Percentiles rank a stretch among this genome's conserved stretches.
phyloP scores from a whole-genome alignment of 108 stramenopile species.

The Skeletonema menzelii region DNA sequence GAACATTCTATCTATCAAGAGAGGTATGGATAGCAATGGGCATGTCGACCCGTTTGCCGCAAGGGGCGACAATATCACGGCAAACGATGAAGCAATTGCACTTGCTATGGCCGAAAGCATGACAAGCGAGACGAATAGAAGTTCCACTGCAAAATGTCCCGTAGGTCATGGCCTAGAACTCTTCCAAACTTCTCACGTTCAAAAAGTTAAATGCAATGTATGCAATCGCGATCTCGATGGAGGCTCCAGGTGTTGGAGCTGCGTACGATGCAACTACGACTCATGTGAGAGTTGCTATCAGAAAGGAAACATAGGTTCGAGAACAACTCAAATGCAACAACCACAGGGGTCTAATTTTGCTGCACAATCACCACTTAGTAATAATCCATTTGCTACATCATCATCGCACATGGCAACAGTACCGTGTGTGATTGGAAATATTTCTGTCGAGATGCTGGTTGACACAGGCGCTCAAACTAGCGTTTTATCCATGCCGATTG shows the following conservation, averaged over 20 bases:
- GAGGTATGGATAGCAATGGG: neutral
- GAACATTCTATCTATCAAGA: too few species aligned
- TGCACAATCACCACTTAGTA: neutral
- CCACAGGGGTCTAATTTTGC: conserved; percentile 4
- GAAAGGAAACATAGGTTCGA: conserved; percentile 1
- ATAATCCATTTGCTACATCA: conserved; percentile 10
- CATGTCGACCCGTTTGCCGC: neutral
- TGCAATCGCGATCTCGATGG: conserved; percentile 14
- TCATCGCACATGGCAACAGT: conserved; percentile 60
- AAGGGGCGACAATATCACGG: conserved; percentile 17
- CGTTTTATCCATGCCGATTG: conserved; percentile 63
- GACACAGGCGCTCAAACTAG: conserved; percentile 73
- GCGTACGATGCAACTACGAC: conserved; percentile 39
- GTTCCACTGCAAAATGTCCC: conserved; percentile 22
- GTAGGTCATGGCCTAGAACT: conserved; percentile 30
- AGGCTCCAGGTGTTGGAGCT: conserved; percentile 34
- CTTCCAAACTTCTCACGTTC: conserved; percentile 22
- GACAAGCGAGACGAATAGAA: conserved; percentile 10
- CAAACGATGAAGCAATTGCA: conserved; percentile 49
- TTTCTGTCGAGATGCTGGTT: conserved; percentile 67
- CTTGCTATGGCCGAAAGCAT: conserved; percentile 44
- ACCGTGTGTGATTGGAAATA: conserved; percentile 53
- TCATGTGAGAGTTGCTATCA: conserved; percentile 25
- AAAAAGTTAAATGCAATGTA: conserved; percentile 39
- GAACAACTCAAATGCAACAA: neutral